Base-by-base conservation (phyloP, 805 yeast species). In the Scheffersomyces ergatensis region DNA sequence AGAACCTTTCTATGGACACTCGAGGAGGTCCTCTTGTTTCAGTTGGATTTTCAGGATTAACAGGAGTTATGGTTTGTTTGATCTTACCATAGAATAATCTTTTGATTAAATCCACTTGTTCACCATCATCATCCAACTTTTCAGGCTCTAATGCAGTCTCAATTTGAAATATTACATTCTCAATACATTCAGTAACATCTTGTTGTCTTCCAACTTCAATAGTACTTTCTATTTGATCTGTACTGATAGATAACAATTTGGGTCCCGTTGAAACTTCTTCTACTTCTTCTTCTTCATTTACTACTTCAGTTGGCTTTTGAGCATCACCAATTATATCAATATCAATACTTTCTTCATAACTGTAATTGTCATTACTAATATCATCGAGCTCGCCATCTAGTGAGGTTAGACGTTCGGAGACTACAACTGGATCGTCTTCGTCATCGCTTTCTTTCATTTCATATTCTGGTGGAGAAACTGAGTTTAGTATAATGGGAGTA, bases 151-250 rank as follows among this genome's bases (percentile, higher is more conserved):
- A 72, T 0, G 96, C 95, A 19, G 95, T 87, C 57, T 92, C 97
- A 27, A 93, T 67, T 59, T 92, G 98, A 48, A 84, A 86, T 12
- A 90, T 71, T 6, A 93, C 97, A 59, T 93, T 93, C 40, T 90
- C 95, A 54, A 92, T 89, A 61, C 98, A 92, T 58, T 93, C 99
- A 0, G 97, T 89, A 15, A 93, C 98, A 67, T 93, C 99, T 60
- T 93, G 99, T 58, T 93, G 99, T 48, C 95, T 73, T 2, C 97
- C 96, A 54, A 83, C 71, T 55, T 87, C 90, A 39, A 83, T 70
- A 0, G 93, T 82, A 51, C 82, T 77, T 42, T 80, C 89, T 62
- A 85, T 75, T 53, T 84, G 89, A 46, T 82, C 86, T 3, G 79
- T 64, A 44, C 74, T 68, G 12, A 77, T 77, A 29, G 57, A 62